phyloP scores from a whole-genome alignment of 225 moss, liverwort and hornwort species.

The Lunularia cruciata region DNA sequence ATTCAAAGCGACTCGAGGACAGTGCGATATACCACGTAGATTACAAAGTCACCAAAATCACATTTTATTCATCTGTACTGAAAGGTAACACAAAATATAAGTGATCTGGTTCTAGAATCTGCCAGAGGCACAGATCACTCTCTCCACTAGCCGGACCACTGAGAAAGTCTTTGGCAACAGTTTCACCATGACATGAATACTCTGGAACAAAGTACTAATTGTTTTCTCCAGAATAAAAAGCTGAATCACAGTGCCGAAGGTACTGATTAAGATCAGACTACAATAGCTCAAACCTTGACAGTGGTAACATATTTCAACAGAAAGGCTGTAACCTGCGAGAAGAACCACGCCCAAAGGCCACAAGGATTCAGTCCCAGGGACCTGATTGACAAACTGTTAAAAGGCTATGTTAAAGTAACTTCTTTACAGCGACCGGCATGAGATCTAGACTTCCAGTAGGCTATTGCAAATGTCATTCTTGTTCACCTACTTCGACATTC shows the following conservation, averaged over 20 bases:
- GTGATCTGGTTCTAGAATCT: slow-evolving; percentile 1
- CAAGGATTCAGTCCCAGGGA: too few species aligned
- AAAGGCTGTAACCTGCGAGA: slow-evolving; percentile 59
- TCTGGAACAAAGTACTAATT: neutral
- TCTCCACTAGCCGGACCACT: neutral
- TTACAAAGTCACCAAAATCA: slow-evolving; percentile 1
- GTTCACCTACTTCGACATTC: too few species aligned
- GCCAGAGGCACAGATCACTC: neutral
- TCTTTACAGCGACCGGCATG: too few species aligned
- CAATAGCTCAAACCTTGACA: slow-evolving; percentile 38
- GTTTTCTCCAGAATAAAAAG: slow-evolving; percentile 11
- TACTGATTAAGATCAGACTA: neutral
- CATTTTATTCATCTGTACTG: slow-evolving; percentile 18
- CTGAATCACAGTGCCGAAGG: slow-evolving; percentile 6
- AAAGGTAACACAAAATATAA: neutral
- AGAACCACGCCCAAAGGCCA: neutral
- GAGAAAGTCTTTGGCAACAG: slow-evolving; percentile 1
- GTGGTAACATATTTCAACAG: slow-evolving; percentile 84
- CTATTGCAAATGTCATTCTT: too few species aligned
- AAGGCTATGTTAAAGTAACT: too few species aligned
- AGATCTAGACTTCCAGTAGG: too few species aligned
- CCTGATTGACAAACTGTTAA: too few species aligned
- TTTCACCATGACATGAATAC: slow-evolving; percentile 3
- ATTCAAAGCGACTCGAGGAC: neutral
- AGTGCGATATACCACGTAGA: neutral